Evolutionary conservation across 2,329 filamentous ascomycete species (phyloP).

Genomic region (Zasmidium angulare): DNA sequence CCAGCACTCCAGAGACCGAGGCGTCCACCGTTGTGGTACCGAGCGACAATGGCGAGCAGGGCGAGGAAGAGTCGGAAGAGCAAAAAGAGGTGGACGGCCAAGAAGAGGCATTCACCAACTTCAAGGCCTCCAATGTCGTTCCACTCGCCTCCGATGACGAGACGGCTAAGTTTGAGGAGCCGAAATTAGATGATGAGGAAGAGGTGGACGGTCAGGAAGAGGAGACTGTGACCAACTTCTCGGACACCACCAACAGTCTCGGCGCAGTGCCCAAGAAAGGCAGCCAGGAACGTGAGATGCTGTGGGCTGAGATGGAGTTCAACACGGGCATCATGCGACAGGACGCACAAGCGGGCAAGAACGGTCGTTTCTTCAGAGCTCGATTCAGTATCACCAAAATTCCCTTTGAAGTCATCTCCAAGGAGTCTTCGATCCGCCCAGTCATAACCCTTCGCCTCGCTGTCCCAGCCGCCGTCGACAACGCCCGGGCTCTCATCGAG

Average conservation of each 20-base stretch:
- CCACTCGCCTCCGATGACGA: too few relatives aligned
- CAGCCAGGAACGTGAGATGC: neutral
- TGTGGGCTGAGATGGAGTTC: neutral
- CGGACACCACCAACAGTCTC: neutral
- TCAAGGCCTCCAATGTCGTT: too few relatives aligned
- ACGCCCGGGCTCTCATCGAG: neutral
- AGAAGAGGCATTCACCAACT: too few relatives aligned
- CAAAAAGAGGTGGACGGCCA: too few relatives aligned
- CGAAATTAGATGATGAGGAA: too few relatives aligned
- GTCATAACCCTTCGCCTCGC: neutral
- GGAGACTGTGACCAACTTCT: neutral
- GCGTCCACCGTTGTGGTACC: too few relatives aligned
- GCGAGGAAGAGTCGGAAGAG: too few relatives aligned
- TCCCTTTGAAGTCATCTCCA: neutral
- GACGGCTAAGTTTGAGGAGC: too few relatives aligned
- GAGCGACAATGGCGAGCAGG: too few relatives aligned
- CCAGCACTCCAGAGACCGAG: too few relatives aligned
- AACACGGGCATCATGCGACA: neutral
- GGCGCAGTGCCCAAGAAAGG: neutral
- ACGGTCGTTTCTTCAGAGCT: neutral
- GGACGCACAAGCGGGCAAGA: neutral
- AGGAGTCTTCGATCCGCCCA: neutral
- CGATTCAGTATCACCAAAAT: neutral
- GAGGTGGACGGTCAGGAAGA: neutral
- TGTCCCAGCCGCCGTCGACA: neutral